Evolutionary conservation across 768 basidiomycete genomes (phyloP).

Genomic region (Termitomyces sp.): DNA sequence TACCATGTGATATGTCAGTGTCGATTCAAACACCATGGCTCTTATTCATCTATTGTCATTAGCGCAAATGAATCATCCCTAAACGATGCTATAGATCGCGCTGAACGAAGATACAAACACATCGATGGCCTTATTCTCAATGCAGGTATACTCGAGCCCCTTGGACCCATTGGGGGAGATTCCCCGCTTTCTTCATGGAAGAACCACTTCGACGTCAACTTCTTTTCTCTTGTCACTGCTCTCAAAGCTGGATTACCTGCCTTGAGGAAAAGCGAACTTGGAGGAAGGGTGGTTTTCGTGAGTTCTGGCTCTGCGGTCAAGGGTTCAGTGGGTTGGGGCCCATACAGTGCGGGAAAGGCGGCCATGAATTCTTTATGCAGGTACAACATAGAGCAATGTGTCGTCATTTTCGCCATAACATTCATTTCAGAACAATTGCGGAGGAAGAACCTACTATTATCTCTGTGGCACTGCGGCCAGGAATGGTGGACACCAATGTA

Average conservation of each 20-base stretch:
- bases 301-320: conserved; percentile 82
- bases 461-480: conserved; percentile 78
- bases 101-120: conserved; percentile 46
- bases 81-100: conserved; percentile 48
- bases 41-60: conserved; percentile 6
- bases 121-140: conserved; percentile 82
- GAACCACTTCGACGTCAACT: conserved; percentile 76
- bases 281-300: conserved; percentile 72
- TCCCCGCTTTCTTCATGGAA: conserved; percentile 58
- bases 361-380: conserved; percentile 84
- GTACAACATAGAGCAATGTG: conserved; percentile 25
- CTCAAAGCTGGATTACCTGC: conserved; percentile 63
- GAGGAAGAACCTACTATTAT: conserved; percentile 76
- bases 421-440: conserved; percentile 60
- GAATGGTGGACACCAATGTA: conserved; percentile 81
- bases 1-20: conserved; percentile 77
- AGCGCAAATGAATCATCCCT: conserved; percentile 58
- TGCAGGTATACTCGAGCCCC: conserved; percentile 72
- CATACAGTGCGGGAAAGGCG: conserved; percentile 82
- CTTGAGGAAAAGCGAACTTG: conserved; percentile 51
- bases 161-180: conserved; percentile 51
- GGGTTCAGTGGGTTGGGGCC: conserved; percentile 65
- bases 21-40: conserved; percentile 2
- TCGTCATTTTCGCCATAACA: background rate
- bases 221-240: conserved; percentile 76